phyloP scores from a whole-genome alignment of 768 basidiomycete species.

The Leccinum subgranulosum region DNA sequence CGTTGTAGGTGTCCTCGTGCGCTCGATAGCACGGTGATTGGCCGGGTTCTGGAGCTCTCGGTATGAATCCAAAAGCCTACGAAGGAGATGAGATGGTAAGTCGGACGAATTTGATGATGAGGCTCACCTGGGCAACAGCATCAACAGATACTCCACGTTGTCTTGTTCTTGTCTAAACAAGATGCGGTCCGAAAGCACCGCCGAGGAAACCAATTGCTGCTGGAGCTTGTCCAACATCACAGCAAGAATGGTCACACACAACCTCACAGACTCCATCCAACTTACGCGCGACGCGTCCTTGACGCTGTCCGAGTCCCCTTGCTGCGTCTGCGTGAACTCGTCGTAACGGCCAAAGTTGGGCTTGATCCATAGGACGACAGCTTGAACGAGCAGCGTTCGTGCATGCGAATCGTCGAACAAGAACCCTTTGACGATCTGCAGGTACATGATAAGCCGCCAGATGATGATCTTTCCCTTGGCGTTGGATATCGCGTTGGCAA shows the following conservation, averaged over 20 bases:
- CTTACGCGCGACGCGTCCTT: slow-evolving; percentile 74
- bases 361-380: slow-evolving; percentile 91
- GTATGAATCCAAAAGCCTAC: slow-evolving; percentile 83
- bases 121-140: slow-evolving; percentile 78
- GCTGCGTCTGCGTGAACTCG: slow-evolving; percentile 62
- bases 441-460: slow-evolving; percentile 92
- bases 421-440: slow-evolving; percentile 87
- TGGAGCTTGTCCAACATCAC: slow-evolving; percentile 90
- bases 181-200: slow-evolving; percentile 56
- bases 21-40: slow-evolving; percentile 68
- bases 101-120: not conserved
- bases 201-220: slow-evolving; percentile 68
- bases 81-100: slow-evolving; percentile 1
- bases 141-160: slow-evolving; percentile 82
- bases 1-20: slow-evolving; percentile 56
- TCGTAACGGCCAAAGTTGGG: slow-evolving; percentile 93
- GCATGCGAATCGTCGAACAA: slow-evolving; percentile 81
- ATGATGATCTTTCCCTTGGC: slow-evolving; percentile 86
- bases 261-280: slow-evolving; percentile 89
- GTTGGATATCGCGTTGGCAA: slow-evolving; percentile 77
- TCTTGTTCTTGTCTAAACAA: slow-evolving; percentile 80
- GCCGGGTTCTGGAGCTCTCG: slow-evolving; percentile 72
- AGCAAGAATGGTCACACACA: slow-evolving; percentile 85
- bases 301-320: slow-evolving; percentile 62
- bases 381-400: slow-evolving; percentile 77